Evolutionary conservation across 495 filamentous ascomycete species (phyloP).

Genomic region (Neurospora hispaniola): DNA sequence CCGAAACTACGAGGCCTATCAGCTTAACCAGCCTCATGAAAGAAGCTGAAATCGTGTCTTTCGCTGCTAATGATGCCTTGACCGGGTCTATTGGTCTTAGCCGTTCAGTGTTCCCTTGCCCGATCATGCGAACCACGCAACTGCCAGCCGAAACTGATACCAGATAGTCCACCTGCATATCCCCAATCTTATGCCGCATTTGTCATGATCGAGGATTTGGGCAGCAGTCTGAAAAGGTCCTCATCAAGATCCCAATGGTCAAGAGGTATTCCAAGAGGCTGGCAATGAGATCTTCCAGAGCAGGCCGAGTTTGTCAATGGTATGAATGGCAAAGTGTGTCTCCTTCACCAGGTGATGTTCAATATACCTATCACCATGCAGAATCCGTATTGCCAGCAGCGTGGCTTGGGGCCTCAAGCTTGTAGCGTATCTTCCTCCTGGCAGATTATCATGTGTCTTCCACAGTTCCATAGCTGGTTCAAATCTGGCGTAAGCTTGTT

Average conservation of each 20-base stretch:
- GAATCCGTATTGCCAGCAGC: neutral
- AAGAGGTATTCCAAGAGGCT: neutral
- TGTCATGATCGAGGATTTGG: neutral
- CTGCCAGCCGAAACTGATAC: neutral
- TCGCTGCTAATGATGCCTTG: neutral
- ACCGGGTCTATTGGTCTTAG: neutral
- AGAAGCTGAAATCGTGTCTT: neutral
- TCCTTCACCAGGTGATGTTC: neutral
- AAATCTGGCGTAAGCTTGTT: neutral
- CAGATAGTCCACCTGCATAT: neutral
- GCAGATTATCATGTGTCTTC: neutral
- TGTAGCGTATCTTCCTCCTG: neutral
- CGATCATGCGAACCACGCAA: neutral
- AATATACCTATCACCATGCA: neutral
- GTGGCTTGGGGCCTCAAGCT: neutral
- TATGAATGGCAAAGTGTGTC: neutral
- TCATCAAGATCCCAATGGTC: neutral
- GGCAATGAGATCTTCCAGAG: neutral
- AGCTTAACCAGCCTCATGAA: neutral
- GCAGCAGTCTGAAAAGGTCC: neutral
- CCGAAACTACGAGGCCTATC: neutral
- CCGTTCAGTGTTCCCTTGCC: neutral
- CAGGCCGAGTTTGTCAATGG: neutral
- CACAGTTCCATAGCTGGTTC: neutral
- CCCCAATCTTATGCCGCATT: neutral